Evolutionary conservation across 106 monocot genomes (phyloP).

Genomic region (Dendrobium catenatum): DNA sequence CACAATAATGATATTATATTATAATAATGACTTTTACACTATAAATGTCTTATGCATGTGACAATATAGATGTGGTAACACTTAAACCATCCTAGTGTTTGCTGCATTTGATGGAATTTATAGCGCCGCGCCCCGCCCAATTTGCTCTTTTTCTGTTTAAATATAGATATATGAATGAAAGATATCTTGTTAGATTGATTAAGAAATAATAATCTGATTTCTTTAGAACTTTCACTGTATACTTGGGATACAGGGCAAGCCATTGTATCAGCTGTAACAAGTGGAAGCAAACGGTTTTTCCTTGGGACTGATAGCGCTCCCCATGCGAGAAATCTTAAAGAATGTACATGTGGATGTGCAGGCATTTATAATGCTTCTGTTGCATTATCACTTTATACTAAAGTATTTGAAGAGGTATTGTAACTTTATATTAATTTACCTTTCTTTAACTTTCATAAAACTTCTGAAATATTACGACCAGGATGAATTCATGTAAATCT

Average conservation of each 20-base stretch:
- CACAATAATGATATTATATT: no score
- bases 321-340: slow-evolving; percentile 72
- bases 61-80: no score
- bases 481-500: no score
- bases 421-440: background rate
- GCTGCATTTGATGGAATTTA: no score
- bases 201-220: background rate
- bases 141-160: background rate
- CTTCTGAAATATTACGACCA: no score
- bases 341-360: slow-evolving; percentile 88
- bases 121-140: no score
- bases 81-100: no score
- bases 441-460: background rate
- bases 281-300: slow-evolving; percentile 84
- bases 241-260: slow-evolving; percentile 50
- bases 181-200: background rate
- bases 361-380: slow-evolving; percentile 87
- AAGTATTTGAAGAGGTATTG: slow-evolving; percentile 81
- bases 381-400: slow-evolving; percentile 82
- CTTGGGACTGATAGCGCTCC: slow-evolving; percentile 96
- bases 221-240: no score
- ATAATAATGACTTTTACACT: no score
- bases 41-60: no score
- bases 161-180: background rate
- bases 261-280: slow-evolving; percentile 83